phyloP scores from a whole-genome alignment of 1,139 yeast species.

The Blastobotrys ciferrii region DNA sequence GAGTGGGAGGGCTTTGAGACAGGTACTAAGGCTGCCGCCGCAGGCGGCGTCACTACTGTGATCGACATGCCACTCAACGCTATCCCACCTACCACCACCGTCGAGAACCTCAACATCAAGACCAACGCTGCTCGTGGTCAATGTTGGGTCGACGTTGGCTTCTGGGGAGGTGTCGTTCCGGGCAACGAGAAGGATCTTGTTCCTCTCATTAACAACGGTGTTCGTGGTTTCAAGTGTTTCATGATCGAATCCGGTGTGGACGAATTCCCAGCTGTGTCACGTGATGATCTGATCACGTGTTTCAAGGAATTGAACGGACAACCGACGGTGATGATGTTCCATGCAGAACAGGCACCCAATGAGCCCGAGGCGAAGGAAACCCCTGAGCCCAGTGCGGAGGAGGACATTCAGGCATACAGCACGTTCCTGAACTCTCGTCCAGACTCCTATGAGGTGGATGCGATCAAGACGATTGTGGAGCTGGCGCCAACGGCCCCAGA shows the following conservation, averaged over 20 bases:
- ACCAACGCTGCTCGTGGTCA: slow-evolving; percentile 74
- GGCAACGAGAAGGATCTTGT: slow-evolving; percentile 60
- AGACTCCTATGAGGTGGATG: slow-evolving; percentile 80
- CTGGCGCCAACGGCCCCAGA: slow-evolving; percentile 59
- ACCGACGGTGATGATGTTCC: slow-evolving; percentile 81
- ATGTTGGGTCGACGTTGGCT: slow-evolving; percentile 91
- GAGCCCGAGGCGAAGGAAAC: slow-evolving; percentile 12
- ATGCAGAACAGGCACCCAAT: slow-evolving; percentile 61
- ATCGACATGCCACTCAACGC: slow-evolving; percentile 96
- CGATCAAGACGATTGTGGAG: slow-evolving; percentile 66
- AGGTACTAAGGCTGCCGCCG: slow-evolving; percentile 88
- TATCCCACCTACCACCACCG: slow-evolving; percentile 89
- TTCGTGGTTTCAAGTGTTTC: slow-evolving; percentile 89
- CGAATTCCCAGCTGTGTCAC: slow-evolving; percentile 81
- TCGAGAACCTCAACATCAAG: slow-evolving; percentile 70
- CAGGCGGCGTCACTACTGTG: slow-evolving; percentile 95
- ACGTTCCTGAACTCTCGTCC: slow-evolving; percentile 85
- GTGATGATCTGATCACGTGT: slow-evolving; percentile 61
- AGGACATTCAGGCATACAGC: slow-evolving; percentile 46
- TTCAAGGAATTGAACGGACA: slow-evolving; percentile 58
- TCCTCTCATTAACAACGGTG: slow-evolving; percentile 80
- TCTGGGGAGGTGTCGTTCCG: slow-evolving; percentile 95
- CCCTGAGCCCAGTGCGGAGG: slow-evolving; percentile 9
- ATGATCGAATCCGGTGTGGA: slow-evolving; percentile 90
- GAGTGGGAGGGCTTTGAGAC: slow-evolving; percentile 96